Conservation (phyloP, 108 stramenopile species). For the Seminavis robusta region DNA sequence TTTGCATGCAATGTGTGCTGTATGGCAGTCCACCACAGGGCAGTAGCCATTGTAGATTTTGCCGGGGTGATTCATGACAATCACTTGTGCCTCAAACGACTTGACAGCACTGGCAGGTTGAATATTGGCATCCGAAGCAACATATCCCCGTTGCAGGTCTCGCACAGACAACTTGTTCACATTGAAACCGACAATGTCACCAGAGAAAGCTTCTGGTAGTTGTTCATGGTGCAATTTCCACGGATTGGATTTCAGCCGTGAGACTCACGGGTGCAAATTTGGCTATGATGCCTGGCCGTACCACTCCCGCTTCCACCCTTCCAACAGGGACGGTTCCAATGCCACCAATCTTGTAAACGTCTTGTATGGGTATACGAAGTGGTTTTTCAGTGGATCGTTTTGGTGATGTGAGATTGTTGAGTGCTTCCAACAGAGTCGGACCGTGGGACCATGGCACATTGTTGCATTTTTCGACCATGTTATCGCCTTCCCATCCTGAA, state of each 20-base stretch:
- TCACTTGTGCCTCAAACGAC: slow-evolving; percentile 88
- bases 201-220: slow-evolving; percentile 78
- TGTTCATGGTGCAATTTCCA: slow-evolving; percentile 96
- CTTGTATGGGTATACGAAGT: slow-evolving; percentile 93
- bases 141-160: slow-evolving; percentile 88
- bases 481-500: slow-evolving; percentile 93
- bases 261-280: slow-evolving; percentile 80
- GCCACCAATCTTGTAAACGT: slow-evolving; percentile 95
- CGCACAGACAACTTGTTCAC: slow-evolving; percentile 88
- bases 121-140: slow-evolving; percentile 75
- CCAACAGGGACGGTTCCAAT: slow-evolving; percentile 95
- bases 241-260: slow-evolving; percentile 80
- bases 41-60: slow-evolving; percentile 91
- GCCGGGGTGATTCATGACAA: slow-evolving; percentile 94
- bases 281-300: slow-evolving; percentile 89
- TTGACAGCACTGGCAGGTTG: slow-evolving; percentile 57
- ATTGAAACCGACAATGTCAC: slow-evolving; percentile 96
- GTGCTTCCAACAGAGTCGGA: slow-evolving; percentile 88
- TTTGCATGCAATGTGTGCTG: slow-evolving; percentile 91
- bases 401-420: slow-evolving; percentile 82
- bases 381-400: slow-evolving; percentile 91
- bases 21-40: slow-evolving; percentile 93
- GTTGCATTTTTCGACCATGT: slow-evolving; percentile 86
- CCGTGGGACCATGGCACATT: slow-evolving; percentile 96
- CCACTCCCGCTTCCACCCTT: slow-evolving; percentile 90